Percentiles rank a stretch among this genome's conserved stretches.
Evolutionary conservation across 2,329 filamentous ascomycete genomes (phyloP).

Genomic region (Chalaropsis thielavioides): DNA sequence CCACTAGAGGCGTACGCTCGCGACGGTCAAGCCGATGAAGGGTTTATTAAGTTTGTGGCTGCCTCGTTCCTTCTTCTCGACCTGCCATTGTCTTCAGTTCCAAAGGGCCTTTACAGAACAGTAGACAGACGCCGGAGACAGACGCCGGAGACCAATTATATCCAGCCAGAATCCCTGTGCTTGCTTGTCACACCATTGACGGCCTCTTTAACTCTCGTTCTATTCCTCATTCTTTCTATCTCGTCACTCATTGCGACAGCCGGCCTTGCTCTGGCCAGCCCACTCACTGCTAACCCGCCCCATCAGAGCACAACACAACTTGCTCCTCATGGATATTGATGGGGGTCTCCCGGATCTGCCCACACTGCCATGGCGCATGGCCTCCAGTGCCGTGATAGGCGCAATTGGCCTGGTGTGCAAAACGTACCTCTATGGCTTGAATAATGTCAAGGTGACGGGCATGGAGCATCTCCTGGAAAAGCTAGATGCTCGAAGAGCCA

Average conservation of each 20-base stretch:
- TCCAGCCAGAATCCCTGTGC: background rate
- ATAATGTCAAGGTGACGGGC: constrained; percentile 61
- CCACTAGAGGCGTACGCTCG: background rate
- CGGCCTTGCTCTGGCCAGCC: background rate
- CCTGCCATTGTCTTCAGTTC: background rate
- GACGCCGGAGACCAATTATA: background rate
- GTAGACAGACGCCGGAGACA: background rate
- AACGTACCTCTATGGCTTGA: constrained; percentile 60
- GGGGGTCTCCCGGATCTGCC: constrained; percentile 29
- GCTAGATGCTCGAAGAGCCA: constrained; percentile 55
- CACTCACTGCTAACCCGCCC: background rate
- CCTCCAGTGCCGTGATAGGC: constrained; percentile 62
- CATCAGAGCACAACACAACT: background rate
- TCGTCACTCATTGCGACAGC: background rate
- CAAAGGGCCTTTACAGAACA: background rate
- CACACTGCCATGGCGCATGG: constrained; percentile 53
- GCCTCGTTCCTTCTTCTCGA: background rate
- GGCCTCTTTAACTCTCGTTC: background rate
- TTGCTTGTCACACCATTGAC: background rate
- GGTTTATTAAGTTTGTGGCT: background rate
- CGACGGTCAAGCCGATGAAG: background rate
- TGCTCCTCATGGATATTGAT: background rate
- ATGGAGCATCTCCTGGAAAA: constrained; percentile 60
- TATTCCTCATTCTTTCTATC: background rate
- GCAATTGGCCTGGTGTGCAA: constrained; percentile 55